Evolutionary conservation across 768 basidiomycete genomes (phyloP), one percentile per base, ranked within the genome.

Genomic region (Russula foetens): DNA sequence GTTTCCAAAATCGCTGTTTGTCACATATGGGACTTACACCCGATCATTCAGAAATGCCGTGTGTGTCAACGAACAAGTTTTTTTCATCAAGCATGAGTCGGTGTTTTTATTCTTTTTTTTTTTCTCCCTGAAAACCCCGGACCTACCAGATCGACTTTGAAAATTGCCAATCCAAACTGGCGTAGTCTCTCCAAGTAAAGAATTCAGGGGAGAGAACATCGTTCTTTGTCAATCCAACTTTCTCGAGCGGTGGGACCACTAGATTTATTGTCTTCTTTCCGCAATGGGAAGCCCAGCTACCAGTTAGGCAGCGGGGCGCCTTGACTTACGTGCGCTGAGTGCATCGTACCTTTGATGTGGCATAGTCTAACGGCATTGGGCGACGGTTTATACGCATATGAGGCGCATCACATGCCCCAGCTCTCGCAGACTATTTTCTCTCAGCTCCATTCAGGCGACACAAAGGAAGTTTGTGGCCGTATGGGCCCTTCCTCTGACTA

Each of bases 221-320:
- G 11, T 39, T 23, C 23, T 57, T 14, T 28, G 49, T 48, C 45
- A 61, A 51, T 11, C 63, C 52, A 19, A 58, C 47, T 43, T 48
- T 35, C 41, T 51, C 24, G 33, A 38, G 41, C 21, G 24, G 47
- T 54, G 53, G n/a, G 55, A 51, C 35, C 60, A 26, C 49, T 26
- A 46, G 45, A 24, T 44, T 41, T 57, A 52, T 52, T 57, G 31
- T 61, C 60, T 57, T 57, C 61, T 43, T 53, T 57, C 56, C 45
- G 44, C 60, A 62, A 58, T 24, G 19, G 56, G 56, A 48, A 48
- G 38, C 43, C 29, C 29, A 48, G 44, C 45, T 47, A 48, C 56
- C 39, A 31, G 56, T 29, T 38, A 48, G n/a, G 46, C 38, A 62
- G 51, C 51, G 44, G 56, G 44, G 56, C 61, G 51, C 56, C 45